Conservation (phyloP, 768 basidiomycete genomes). For the Trametes gibbosa region DNA sequence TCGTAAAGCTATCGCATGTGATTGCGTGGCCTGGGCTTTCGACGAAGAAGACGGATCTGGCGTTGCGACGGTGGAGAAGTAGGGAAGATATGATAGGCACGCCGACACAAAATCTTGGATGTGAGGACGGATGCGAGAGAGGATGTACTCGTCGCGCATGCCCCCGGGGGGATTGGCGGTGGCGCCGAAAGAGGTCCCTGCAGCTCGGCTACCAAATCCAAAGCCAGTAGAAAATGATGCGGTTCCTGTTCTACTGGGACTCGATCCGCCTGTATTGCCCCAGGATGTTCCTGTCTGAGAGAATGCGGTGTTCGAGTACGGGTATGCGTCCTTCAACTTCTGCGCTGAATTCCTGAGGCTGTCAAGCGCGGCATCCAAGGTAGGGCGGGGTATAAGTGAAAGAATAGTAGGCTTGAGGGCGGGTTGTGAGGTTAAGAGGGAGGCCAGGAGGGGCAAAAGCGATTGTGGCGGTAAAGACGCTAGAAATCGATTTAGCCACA, state of each 20-base stretch:
- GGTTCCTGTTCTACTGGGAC: not conserved
- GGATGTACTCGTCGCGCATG: constrained; percentile 81
- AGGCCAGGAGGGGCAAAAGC: constrained; percentile 67
- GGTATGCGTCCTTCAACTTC: constrained; percentile 79
- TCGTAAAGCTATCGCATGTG: constrained; percentile 44
- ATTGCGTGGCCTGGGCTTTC: constrained; percentile 30
- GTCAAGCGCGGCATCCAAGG: constrained; percentile 70
- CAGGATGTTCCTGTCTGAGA: constrained; percentile 32
- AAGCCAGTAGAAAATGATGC: constrained; percentile 16
- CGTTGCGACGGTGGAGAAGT: constrained; percentile 63
- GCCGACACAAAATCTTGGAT: constrained; percentile 75
- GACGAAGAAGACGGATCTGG: constrained; percentile 26
- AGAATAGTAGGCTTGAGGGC: constrained; percentile 68
- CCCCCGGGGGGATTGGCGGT: constrained; percentile 30
- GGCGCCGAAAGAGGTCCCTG: constrained; percentile 9
- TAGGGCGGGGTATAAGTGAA: constrained; percentile 81
- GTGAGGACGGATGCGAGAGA: constrained; percentile 71
- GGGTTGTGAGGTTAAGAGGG: constrained; percentile 66
- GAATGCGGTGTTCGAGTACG: constrained; percentile 60
- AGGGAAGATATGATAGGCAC: constrained; percentile 79
- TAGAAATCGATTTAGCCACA: constrained; percentile 32
- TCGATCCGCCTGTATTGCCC: constrained; percentile 22
- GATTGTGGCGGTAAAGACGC: constrained; percentile 80
- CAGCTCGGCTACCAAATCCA: constrained; percentile 25
- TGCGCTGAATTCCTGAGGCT: constrained; percentile 65